phyloP scores from a whole-genome alignment of 1,139 yeast genomes.

The Debaryomyces coudertii region DNA sequence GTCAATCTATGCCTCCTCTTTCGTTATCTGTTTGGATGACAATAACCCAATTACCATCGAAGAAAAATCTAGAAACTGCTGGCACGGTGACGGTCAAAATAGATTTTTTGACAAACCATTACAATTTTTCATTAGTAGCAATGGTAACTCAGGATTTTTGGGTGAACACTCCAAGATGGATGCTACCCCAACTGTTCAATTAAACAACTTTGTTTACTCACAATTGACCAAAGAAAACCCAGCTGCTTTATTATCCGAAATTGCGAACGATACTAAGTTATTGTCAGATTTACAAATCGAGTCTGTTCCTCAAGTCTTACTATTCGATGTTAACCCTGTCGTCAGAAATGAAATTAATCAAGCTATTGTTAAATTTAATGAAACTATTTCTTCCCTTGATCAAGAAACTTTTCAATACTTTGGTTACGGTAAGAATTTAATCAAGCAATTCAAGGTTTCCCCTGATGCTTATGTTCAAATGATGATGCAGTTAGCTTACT shows the following conservation, averaged over 20 bases:
- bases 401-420: constrained; percentile 69
- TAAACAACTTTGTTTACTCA: constrained; percentile 75
- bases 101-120: constrained; percentile 92
- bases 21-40: constrained; percentile 78
- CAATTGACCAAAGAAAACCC: constrained; percentile 55
- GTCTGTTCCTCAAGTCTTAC: constrained; percentile 28
- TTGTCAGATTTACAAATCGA: constrained; percentile 8
- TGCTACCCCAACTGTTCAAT: constrained; percentile 91
- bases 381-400: constrained; percentile 57
- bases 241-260: constrained; percentile 31
- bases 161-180: constrained; percentile 99
- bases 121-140: constrained; percentile 79
- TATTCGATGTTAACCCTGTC: constrained; percentile 54
- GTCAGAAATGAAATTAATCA: constrained; percentile 54
- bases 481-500: constrained; percentile 76
- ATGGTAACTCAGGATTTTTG: constrained; percentile 88
- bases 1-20: constrained; percentile 76
- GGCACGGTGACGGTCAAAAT: constrained; percentile 95
- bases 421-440: constrained; percentile 71
- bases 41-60: constrained; percentile 75
- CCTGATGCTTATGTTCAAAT: constrained; percentile 82
- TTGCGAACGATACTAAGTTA: constrained; percentile 24
- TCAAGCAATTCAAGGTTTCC: constrained; percentile 68
- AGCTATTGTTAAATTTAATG: constrained; percentile 60
- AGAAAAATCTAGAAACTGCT: constrained; percentile 82